phyloP scores from a whole-genome alignment of 2,329 filamentous ascomycete genomes.

The Xylariales sp. region DNA sequence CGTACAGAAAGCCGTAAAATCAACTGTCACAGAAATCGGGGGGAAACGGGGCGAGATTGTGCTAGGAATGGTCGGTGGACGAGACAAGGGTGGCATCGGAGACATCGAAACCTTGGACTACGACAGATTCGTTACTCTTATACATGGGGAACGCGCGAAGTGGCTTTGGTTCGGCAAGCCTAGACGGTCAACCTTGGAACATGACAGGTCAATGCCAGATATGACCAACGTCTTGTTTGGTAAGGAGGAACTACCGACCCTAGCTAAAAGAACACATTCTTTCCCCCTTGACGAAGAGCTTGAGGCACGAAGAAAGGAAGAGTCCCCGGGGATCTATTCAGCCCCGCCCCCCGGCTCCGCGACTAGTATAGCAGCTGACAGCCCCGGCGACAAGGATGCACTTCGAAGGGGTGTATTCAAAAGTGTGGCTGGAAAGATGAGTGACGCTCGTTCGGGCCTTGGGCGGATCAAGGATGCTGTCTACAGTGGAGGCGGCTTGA shows the following conservation, averaged over 20 bases:
- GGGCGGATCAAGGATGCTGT: conserved; percentile 84
- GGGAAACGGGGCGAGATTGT: conserved; percentile 93
- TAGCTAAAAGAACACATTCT: conserved; percentile 46
- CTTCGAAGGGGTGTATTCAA: conserved; percentile 67
- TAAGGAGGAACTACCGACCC: conserved; percentile 48
- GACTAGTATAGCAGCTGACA: conserved; percentile 43
- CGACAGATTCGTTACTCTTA: conserved; percentile 73
- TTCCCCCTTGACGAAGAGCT: conserved; percentile 49
- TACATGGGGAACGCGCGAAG: conserved; percentile 77
- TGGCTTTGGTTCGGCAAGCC: conserved; percentile 95
- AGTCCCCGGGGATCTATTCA: conserved; percentile 38
- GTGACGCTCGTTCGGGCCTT: conserved; percentile 75
- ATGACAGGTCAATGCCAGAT: conserved; percentile 43
- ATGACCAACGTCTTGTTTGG: conserved; percentile 46
- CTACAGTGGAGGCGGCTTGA: conserved; percentile 47
- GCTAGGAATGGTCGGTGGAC: conserved; percentile 85
- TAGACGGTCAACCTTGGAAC: conserved; percentile 53
- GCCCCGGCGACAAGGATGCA: conserved; percentile 49
- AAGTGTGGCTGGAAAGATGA: conserved; percentile 72
- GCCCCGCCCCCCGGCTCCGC: conserved; percentile 40
- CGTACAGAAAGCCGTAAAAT: conserved; percentile 91
- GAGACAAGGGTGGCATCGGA: conserved; percentile 83
- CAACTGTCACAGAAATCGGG: conserved; percentile 86
- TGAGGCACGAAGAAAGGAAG: conserved; percentile 41
- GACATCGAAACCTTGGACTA: conserved; percentile 91